Base-by-base conservation (phyloP, 768 basidiomycete species). In the Termitomyces sp. region DNA sequence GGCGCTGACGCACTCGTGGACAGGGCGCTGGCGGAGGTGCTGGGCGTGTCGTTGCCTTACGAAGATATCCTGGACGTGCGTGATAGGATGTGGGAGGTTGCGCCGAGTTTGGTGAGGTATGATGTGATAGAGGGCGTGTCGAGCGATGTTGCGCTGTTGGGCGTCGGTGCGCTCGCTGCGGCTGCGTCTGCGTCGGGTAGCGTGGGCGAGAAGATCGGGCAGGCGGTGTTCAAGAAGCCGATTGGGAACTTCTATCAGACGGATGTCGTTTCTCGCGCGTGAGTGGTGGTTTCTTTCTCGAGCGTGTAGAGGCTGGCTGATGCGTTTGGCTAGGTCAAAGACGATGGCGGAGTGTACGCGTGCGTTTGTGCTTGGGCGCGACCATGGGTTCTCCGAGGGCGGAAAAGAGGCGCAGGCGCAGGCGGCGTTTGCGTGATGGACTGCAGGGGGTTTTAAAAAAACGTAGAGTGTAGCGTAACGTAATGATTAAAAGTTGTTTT, bases 41-140 rank as follows among this genome's bases (percentile, higher is more conserved):
- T 93, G n/a, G 92, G 87, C 22, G 64, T 72, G 0, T 86, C 91
- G 18, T 70, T 98, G 52, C 92, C 94, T 0, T 99, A 99, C 68
- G 94, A 97, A 64, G 90, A 94, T 64, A 80, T 91, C 13, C 74
- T 94, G 6, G 76, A 79, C 47, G 76, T 99, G 46, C 84, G 95
- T 38, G 94, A 98, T 67, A 84, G 97, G 36, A 84, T 98, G 83
- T 98, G 96, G 96, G 94, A 96, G 69, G 86, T 99, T 62, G 90
- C 92, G 22, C 97, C 97, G 1, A 80, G 92, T 2, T 77, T 98
- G 28, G 85, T 96, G 38, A 80, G 93, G 61, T 94, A 95, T 68
- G 94, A 95, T 64, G 74, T 77, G 45, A 77, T 85, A 14, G 97
- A 98, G 74, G 76, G 72, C 24, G 92, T 90, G 1, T 93, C 92